Conservation (phyloP, 2,329 filamentous ascomycete genomes). For the Colletotrichum higginsianum region DNA sequence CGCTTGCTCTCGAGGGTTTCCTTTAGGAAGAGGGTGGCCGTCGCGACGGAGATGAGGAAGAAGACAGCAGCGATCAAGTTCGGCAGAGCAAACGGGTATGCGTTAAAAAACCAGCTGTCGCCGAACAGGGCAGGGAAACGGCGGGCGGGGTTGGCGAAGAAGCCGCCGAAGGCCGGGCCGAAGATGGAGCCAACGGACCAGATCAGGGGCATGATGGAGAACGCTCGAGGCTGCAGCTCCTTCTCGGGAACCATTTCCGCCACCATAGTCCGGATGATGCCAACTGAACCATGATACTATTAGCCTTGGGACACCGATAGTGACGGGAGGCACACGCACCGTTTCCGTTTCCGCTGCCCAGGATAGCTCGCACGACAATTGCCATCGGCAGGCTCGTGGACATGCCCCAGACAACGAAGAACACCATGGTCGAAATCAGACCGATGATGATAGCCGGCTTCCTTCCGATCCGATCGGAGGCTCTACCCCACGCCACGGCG, state of each 20-base stretch:
- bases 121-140: conserved; percentile 82
- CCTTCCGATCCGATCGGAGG: conserved; percentile 84
- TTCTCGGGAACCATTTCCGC: conserved; percentile 92
- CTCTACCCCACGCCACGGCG: conserved; percentile 81
- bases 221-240: conserved; percentile 89
- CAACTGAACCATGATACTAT: conserved; percentile 65
- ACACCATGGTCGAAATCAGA: conserved; percentile 83
- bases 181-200: conserved; percentile 92
- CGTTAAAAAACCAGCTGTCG: conserved; percentile 75
- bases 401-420: conserved; percentile 87
- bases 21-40: conserved; percentile 84
- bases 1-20: conserved; percentile 86
- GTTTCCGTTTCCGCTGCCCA: conserved; percentile 90
- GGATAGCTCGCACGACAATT: conserved; percentile 81
- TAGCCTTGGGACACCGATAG: not conserved
- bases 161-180: conserved; percentile 89
- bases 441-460: conserved; percentile 86
- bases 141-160: conserved; percentile 84
- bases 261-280: conserved; percentile 92
- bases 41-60: conserved; percentile 83
- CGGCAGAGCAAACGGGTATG: conserved; percentile 86
- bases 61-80: conserved; percentile 84
- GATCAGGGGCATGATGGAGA: conserved; percentile 91
- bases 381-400: conserved; percentile 86
- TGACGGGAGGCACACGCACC: conserved; percentile 57